phyloP scores from a whole-genome alignment of 2,329 filamentous ascomycete species.

The Fulvia fulva region DNA sequence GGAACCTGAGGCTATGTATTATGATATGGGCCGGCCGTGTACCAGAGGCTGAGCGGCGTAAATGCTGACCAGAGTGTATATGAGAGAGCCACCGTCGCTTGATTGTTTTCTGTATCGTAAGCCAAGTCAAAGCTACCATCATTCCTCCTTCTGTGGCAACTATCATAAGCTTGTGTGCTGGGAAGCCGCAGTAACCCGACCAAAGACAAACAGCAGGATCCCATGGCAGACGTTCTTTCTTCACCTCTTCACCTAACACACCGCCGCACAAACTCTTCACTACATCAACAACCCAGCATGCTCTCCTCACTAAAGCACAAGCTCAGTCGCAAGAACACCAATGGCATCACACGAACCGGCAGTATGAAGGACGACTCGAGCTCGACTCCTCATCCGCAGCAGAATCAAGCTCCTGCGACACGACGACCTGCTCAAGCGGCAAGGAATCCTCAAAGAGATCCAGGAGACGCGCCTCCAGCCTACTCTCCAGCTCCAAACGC shows the following conservation, averaged over 20 bases:
- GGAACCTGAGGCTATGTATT: neutral
- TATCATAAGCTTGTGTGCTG: neutral
- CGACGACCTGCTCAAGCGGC: conserved; percentile 14
- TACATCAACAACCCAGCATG: conserved; percentile 16
- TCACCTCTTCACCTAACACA: conserved; percentile 8
- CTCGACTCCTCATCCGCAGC: conserved; percentile 19
- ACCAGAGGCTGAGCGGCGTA: neutral
- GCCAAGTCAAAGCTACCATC: neutral
- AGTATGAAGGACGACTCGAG: conserved; percentile 11
- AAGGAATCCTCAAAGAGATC: conserved; percentile 12
- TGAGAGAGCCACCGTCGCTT: neutral
- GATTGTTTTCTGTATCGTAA: neutral
- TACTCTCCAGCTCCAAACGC: conserved; percentile 45
- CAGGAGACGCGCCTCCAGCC: conserved; percentile 31
- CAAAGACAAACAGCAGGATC: neutral
- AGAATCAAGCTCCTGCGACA: conserved; percentile 18
- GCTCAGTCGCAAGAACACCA: conserved; percentile 16
- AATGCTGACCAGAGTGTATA: neutral
- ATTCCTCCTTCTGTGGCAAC: neutral
- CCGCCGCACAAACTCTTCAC: conserved; percentile 18
- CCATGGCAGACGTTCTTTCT: conserved; percentile 2
- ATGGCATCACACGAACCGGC: conserved; percentile 2
- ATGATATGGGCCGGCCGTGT: neutral
- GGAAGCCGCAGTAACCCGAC: neutral
- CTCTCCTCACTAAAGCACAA: conserved; percentile 23